Evolutionary conservation across 331 rosid genomes (phyloP).

Genomic region (Saraca asoca): DNA sequence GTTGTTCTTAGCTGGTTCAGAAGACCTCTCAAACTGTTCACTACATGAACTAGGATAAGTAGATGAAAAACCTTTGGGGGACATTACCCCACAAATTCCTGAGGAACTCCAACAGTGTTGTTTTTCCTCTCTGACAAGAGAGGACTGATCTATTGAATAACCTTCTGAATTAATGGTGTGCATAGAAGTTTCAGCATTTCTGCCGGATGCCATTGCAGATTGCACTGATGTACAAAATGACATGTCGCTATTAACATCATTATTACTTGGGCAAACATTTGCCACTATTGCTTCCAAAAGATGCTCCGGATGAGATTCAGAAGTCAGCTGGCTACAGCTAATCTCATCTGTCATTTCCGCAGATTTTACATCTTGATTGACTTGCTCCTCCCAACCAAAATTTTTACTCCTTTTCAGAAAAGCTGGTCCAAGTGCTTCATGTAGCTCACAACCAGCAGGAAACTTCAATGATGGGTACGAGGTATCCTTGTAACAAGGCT

Average conservation of each 20-base stretch:
- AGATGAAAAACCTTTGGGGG: constrained; percentile 79
- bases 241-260: constrained; percentile 56
- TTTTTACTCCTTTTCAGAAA: constrained; percentile 54
- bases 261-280: constrained; percentile 59
- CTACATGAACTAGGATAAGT: constrained; percentile 69
- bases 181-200: constrained; percentile 59
- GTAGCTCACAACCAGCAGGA: constrained; percentile 95
- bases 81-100: constrained; percentile 58
- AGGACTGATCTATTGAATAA: constrained; percentile 57
- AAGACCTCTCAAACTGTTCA: constrained; percentile 69
- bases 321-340: constrained; percentile 64
- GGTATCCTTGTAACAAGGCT: constrained; percentile 39
- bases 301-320: constrained; percentile 67
- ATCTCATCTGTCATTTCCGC: constrained; percentile 51
- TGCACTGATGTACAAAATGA: constrained; percentile 64
- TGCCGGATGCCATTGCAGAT: constrained; percentile 63
- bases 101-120: constrained; percentile 73
- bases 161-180: constrained; percentile 55
- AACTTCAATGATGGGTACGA: constrained; percentile 54
- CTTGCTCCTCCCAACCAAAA: constrained; percentile 50
- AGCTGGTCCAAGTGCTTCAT: constrained; percentile 91
- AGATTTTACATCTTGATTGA: constrained; percentile 47
- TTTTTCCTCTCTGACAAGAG: constrained; percentile 61
- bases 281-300: constrained; percentile 93
- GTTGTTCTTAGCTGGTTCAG: constrained; percentile 72